Percentiles rank a stretch among this genome's conserved stretches.
Conservation (phyloP, 2,329 filamentous ascomycete species). For the Diaporthe sp. region DNA sequence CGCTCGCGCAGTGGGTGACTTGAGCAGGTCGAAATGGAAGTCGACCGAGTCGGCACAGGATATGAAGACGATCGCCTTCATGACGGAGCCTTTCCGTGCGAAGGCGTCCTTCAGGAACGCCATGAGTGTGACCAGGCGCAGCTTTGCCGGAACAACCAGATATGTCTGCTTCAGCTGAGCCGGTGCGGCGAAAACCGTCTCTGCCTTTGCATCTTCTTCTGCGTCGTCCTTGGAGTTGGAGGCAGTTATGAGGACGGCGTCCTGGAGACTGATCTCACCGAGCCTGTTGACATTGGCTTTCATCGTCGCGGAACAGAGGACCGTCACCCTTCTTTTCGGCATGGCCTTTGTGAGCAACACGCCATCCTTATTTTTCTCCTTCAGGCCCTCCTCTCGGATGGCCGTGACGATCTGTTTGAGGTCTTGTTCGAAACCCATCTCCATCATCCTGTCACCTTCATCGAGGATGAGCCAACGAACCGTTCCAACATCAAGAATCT, state of each 20-base stretch:
- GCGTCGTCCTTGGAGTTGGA: conserved; percentile 64
- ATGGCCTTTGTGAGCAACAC: conserved; percentile 70
- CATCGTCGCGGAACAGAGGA: conserved; percentile 96
- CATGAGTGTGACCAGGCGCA: conserved; percentile 88
- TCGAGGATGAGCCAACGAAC: conserved; percentile 95
- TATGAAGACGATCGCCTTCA: conserved; percentile 97
- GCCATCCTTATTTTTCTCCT: conserved; percentile 68
- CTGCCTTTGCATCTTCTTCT: conserved; percentile 56
- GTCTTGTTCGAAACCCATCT: conserved; percentile 95
- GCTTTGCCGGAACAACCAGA: conserved; percentile 86
- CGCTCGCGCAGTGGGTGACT: conserved; percentile 45
- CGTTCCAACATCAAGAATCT: conserved; percentile 86
- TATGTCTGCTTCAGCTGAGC: conserved; percentile 95
- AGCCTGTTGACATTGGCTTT: conserved; percentile 96
- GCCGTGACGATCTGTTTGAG: conserved; percentile 87
- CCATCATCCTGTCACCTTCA: conserved; percentile 98
- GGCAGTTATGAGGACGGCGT: conserved; percentile 87
- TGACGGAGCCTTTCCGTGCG: conserved; percentile 86
- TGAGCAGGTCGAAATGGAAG: conserved; percentile 91
- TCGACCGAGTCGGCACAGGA: conserved; percentile 97
- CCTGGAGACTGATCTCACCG: conserved; percentile 93
- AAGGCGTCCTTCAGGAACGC: conserved; percentile 89
- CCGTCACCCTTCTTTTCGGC: conserved; percentile 81
- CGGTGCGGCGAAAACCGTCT: conserved; percentile 79
- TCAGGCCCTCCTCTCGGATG: conserved; percentile 73